These are phyloP conservation scores for Paracorniculantispora psalliotae DNA, from an alignment of 2,329 filamentous ascomycete species.

Conservation along the genomic window DNA sequence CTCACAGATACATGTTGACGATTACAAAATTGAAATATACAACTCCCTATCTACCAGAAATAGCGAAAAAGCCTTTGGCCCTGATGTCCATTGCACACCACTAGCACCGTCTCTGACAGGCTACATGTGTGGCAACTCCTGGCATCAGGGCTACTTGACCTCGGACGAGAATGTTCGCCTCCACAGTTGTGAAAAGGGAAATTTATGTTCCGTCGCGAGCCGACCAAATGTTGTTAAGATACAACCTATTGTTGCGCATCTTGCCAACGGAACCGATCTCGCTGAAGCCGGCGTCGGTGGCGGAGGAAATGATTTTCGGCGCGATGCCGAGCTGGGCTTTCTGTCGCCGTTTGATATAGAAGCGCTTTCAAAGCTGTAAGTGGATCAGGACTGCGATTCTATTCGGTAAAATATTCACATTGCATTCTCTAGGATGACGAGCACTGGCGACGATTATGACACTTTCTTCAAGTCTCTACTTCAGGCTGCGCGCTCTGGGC, in stretches of 20 bases:
- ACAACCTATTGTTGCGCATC: conserved; percentile 67
- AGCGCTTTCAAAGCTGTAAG: conserved; percentile 38
- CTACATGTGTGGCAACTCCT: conserved; percentile 67
- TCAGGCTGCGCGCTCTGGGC: conserved; percentile 20
- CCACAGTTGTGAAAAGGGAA: conserved; percentile 80
- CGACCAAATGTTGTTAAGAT: conserved; percentile 63
- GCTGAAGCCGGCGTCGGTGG: conserved; percentile 74
- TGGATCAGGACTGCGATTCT: not conserved
- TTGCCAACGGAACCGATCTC: conserved; percentile 56
- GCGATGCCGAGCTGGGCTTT: conserved; percentile 61
- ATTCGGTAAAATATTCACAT: not conserved
- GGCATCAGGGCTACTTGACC: conserved; percentile 68
- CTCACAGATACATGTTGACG: conserved; percentile 69
- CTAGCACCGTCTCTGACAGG: conserved; percentile 68
- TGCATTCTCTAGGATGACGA: not conserved
- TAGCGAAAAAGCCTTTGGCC: conserved; percentile 36
- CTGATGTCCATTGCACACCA: conserved; percentile 40
- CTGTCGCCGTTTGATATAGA: conserved; percentile 49
- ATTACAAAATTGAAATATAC: conserved; percentile 74
- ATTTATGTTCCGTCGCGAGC: conserved; percentile 48
- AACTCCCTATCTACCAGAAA: conserved; percentile 46
- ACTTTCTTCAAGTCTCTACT: conserved; percentile 21
- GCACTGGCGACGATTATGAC: conserved; percentile 14
- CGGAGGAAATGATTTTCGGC: conserved; percentile 69
- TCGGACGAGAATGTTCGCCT: conserved; percentile 57